phyloP scores from a whole-genome alignment of 2,329 filamentous ascomycete genomes.

The Cytospora chrysosperma region DNA sequence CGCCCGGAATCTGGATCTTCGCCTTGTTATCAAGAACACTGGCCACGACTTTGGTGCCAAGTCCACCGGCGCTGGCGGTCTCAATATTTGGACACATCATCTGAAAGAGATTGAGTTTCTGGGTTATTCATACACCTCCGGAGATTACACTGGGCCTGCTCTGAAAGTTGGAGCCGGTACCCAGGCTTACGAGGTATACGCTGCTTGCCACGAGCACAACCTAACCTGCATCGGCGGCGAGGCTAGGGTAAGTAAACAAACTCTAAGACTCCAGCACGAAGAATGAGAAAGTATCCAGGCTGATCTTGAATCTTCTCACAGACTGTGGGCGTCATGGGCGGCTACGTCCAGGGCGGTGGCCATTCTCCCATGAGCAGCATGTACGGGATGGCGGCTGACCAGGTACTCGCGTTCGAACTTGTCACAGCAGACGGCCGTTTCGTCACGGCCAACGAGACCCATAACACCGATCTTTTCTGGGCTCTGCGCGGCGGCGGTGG shows the following conservation, averaged over 20 bases:
- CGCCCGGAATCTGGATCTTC: slow-evolving; percentile 45
- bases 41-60: slow-evolving; percentile 48
- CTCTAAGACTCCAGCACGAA: too few relatives aligned
- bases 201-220: not conserved
- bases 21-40: slow-evolving; percentile 51
- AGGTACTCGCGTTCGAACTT: slow-evolving; percentile 46
- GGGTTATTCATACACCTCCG: slow-evolving; percentile 30
- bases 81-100: slow-evolving; percentile 39
- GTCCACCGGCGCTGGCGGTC: slow-evolving; percentile 36
- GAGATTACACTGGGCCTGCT: slow-evolving; percentile 44
- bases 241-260: slow-evolving; percentile 1
- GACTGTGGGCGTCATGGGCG: slow-evolving; percentile 51
- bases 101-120: slow-evolving; percentile 34
- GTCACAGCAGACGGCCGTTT: slow-evolving; percentile 44
- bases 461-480: slow-evolving; percentile 49
- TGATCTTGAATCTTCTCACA: not conserved
- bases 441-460: slow-evolving; percentile 38
- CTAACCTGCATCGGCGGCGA: slow-evolving; percentile 8
- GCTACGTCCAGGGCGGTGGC: slow-evolving; percentile 51
- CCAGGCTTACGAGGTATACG: slow-evolving; percentile 11
- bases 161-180: slow-evolving; percentile 35
- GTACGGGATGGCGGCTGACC: slow-evolving; percentile 50
- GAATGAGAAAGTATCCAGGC: not conserved
- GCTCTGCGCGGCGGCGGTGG: slow-evolving; percentile 45
- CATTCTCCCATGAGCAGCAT: slow-evolving; percentile 51